Conservation (phyloP, 305 asterid species). For the Fraxinus xanthoxyloides region DNA sequence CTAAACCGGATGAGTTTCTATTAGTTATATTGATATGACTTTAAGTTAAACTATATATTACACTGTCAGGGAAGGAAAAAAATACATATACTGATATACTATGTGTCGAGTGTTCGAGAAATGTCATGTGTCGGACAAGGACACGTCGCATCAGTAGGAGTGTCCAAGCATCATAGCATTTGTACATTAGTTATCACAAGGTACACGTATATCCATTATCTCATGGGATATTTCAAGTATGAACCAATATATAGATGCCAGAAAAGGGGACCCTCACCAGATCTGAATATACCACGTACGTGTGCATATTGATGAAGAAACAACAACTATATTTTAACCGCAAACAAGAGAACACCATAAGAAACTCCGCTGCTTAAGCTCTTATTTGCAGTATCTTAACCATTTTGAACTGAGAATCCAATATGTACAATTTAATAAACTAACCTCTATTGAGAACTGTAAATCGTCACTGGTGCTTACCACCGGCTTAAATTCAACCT, state of each 20-base stretch:
- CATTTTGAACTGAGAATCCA: constrained; percentile 10
- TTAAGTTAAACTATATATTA: neutral
- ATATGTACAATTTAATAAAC: constrained; percentile 19
- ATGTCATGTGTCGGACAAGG: neutral
- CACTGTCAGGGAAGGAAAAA: neutral
- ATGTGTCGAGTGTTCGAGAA: neutral
- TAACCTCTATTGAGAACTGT: constrained; percentile 88
- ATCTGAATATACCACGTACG: neutral
- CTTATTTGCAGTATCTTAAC: neutral
- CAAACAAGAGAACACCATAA: constrained; percentile 2
- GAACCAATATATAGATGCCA: constrained; percentile 1
- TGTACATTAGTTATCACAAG: neutral
- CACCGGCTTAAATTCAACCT: constrained; percentile 91
- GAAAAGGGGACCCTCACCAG: neutral
- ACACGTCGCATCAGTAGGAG: neutral
- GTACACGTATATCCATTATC: neutral
- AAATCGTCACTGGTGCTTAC: constrained; percentile 63
- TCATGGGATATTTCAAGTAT: neutral
- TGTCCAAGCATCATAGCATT: neutral
- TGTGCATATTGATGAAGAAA: neutral
- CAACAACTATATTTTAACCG: neutral
- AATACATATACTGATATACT: no score
- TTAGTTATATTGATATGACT: neutral
- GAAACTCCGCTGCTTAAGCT: neutral
- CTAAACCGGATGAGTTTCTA: neutral